Conservation (phyloP, 495 filamentous ascomycete species). For the Wilcoxina mikolae region DNA sequence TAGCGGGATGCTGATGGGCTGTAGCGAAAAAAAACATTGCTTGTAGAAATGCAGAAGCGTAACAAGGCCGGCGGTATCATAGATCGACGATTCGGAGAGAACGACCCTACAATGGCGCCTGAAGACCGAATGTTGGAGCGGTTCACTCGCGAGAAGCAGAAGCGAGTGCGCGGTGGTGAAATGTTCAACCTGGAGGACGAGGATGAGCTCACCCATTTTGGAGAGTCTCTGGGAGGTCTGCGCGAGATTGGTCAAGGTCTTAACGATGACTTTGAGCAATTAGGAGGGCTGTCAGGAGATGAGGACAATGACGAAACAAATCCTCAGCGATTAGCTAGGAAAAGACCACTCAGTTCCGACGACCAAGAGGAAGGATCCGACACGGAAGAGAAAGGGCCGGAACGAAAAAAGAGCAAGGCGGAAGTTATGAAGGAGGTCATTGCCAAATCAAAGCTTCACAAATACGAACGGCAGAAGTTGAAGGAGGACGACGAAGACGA, state of each 20-base stretch:
- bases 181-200: constrained; percentile 85
- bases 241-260: constrained; percentile 34
- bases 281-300: too few relatives aligned
- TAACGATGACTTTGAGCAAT: constrained; percentile 61
- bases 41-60: constrained; percentile 69
- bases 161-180: constrained; percentile 18
- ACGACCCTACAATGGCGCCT: constrained; percentile 81
- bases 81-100: constrained; percentile 90
- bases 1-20: neutral
- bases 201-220: constrained; percentile 67
- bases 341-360: constrained; percentile 40
- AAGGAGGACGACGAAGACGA: constrained; percentile 93
- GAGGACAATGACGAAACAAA: constrained; percentile 44
- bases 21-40: constrained; percentile 45
- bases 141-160: constrained; percentile 66
- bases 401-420: constrained; percentile 77
- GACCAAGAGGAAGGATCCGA: constrained; percentile 34
- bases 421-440: constrained; percentile 98
- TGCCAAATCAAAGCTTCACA: constrained; percentile 88
- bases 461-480: constrained; percentile 75
- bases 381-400: constrained; percentile 41
- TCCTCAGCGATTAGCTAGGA: constrained; percentile 36
- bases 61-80: constrained; percentile 86
- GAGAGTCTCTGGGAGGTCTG: constrained; percentile 34
- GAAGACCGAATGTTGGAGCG: constrained; percentile 87